These are phyloP conservation scores for Clonostachys solani DNA, from an alignment of 2,329 filamentous ascomycete genomes.

Conservation along the genomic window DNA sequence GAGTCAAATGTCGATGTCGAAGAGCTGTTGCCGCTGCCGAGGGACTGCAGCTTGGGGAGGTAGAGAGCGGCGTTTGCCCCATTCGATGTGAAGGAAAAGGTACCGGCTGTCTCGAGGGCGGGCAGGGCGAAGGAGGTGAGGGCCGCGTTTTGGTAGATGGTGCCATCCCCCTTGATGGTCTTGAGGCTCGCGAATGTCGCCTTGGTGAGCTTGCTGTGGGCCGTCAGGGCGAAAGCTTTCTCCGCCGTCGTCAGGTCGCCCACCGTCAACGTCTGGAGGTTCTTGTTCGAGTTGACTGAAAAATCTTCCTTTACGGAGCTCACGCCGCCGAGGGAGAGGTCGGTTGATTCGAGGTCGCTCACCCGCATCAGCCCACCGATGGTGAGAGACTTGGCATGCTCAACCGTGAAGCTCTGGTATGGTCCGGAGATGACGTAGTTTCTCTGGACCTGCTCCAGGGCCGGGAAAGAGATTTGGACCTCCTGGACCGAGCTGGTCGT, in stretches of 20 bases:
- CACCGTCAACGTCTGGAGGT: constrained; percentile 10
- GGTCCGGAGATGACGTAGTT: constrained; percentile 15
- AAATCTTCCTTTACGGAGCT: constrained; percentile 14
- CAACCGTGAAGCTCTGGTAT: constrained; percentile 10
- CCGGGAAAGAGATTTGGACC: constrained; percentile 11
- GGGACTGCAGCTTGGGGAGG: constrained; percentile 11
- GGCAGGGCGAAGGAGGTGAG: constrained; percentile 9
- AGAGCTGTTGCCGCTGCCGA: constrained; percentile 15
- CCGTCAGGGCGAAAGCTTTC: constrained; percentile 12
- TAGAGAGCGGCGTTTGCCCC: constrained; percentile 8
- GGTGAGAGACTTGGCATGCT: constrained; percentile 9
- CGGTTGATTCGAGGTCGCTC: constrained; percentile 11
- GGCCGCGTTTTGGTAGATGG: constrained; percentile 13
- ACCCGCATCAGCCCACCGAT: constrained; percentile 14
- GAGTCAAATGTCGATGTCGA: constrained; percentile 13
- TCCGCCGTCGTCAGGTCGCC: constrained; percentile 10
- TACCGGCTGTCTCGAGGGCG: constrained; percentile 14
- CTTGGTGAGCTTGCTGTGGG: constrained; percentile 11
- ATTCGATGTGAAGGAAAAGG: constrained; percentile 16
- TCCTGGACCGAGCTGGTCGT: constrained; percentile 8
- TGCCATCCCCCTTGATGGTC: constrained; percentile 13
- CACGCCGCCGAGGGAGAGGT: constrained; percentile 12
- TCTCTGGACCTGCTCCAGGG: constrained; percentile 10
- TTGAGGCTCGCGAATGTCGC: constrained; percentile 14
- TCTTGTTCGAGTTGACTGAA: constrained; percentile 12